Evolutionary conservation across 495 filamentous ascomycete species (phyloP), one percentile per base, ranked within the genome.

Genomic region (Copromyces sp.): DNA sequence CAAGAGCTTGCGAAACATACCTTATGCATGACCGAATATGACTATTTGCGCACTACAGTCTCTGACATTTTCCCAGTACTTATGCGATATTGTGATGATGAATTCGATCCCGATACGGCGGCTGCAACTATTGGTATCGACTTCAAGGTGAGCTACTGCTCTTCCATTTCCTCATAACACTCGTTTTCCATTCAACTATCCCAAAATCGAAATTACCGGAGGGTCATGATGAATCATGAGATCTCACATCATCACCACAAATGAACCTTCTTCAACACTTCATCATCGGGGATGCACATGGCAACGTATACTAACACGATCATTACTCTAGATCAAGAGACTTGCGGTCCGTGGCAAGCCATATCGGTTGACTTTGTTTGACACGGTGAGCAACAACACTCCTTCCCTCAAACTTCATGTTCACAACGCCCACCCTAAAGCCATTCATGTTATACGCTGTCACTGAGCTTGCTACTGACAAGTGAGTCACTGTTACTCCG

Each of bases 71-170:
- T 0, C 6, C 53, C 41, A 81, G 78, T 80, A 70, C 71, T 80
- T 29, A 76, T 69, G 32, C 47, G 78, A 40, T 80, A 90, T 77
- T 88, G 86, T 78, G 87, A 89, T 72, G 85, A 89, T 77, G 85
- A 87, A 71, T 90, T 88, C 71, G 88, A 90, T 70, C 84, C 85
- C 11, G 86, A 89, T 72, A 84, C 80, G 40, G 83, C 87, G 14
- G 84, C 85, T 68, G 86, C 88, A 32, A 90, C 88, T 2, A 89
- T 90, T 73, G 88, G 88, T 35, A 86, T 90, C 69, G 88, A 90
- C 74, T 89, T 88, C 80, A 87, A 88, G 81, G 87, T 88, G 70
- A 16, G 74, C 17, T 20, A n/a, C 6, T 37, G 40, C 59, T 6
- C 3, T 69, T 61, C 61, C 20, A 35, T 20, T 37, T 71, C n/a